phyloP scores from a whole-genome alignment of 495 filamentous ascomycete genomes.

The Podospora comata region DNA sequence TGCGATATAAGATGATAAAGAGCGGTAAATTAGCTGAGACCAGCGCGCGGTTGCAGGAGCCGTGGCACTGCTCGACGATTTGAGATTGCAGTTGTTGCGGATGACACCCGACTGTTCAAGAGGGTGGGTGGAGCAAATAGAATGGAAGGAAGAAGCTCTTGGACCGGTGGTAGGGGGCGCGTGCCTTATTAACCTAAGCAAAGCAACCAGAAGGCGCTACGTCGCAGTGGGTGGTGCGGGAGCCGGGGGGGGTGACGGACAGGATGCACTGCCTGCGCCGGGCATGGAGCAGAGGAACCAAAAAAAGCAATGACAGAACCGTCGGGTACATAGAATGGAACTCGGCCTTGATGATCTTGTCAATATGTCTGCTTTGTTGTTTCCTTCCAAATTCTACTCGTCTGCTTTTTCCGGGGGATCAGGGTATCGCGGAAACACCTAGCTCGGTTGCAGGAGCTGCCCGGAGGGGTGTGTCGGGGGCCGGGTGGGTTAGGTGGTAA shows the following conservation, averaged over 20 bases:
- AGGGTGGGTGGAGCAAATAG: slow-evolving; percentile 1
- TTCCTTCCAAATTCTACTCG: too few relatives aligned
- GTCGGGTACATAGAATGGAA: neutral
- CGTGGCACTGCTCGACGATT: neutral
- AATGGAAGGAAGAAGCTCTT: slow-evolving; percentile 2
- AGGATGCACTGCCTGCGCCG: neutral
- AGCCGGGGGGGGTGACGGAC: slow-evolving; percentile 1
- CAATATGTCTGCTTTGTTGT: neutral
- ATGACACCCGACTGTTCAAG: neutral
- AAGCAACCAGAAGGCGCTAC: neutral
- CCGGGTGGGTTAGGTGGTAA: neutral
- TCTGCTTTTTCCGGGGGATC: neutral
- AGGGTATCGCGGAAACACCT: neutral
- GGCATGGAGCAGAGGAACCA: neutral
- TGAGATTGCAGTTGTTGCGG: slow-evolving; percentile 2
- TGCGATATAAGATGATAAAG: neutral
- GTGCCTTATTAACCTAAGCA: slow-evolving; percentile 1
- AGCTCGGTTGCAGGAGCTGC: neutral
- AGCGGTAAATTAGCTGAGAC: neutral
- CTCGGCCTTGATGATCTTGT: neutral
- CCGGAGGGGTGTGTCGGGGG: too few relatives aligned
- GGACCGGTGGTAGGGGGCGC: neutral
- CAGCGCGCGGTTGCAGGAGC: neutral
- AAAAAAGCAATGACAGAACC: neutral
- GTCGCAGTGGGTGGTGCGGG: slow-evolving; percentile 6